Percentiles rank a stretch among this genome's conserved stretches.
These are phyloP conservation scores for Pisolithus albus DNA, from an alignment of 768 basidiomycete genomes.

Conservation along the genomic window DNA sequence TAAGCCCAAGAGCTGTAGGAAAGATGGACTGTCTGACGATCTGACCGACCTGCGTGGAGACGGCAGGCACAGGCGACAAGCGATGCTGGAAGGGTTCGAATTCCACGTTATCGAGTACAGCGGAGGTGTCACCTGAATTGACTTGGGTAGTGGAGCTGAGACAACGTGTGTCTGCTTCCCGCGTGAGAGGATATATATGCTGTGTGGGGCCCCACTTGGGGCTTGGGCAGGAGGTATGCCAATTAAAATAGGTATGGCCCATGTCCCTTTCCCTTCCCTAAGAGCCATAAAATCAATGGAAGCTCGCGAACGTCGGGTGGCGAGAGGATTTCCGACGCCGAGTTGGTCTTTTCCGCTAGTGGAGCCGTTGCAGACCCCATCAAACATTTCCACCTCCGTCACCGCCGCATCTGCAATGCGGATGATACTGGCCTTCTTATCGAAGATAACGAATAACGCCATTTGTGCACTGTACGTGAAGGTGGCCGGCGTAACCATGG, in stretches of 20 bases:
- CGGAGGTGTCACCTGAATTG: constrained; percentile 41
- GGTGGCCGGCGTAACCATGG: constrained; percentile 25
- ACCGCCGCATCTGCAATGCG: constrained; percentile 76
- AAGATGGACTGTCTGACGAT: constrained; percentile 26
- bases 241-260: constrained; percentile 21
- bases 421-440: constrained; percentile 83
- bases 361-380: constrained; percentile 23
- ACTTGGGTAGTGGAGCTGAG: constrained; percentile 58
- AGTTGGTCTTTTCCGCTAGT: constrained; percentile 17
- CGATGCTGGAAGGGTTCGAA: constrained; percentile 47
- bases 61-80: constrained; percentile 42
- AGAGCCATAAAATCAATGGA: constrained; percentile 39
- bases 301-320: constrained; percentile 32
- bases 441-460: constrained; percentile 76
- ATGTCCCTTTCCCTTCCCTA: constrained; percentile 27
- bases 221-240: constrained; percentile 19
- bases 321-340: constrained; percentile 18
- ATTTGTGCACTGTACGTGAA: constrained; percentile 62
- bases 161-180: constrained; percentile 65
- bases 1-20: constrained; percentile 65
- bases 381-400: constrained; percentile 64
- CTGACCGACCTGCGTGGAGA: constrained; percentile 11
- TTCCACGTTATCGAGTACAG: constrained; percentile 54
- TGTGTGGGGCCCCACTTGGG: constrained; percentile 24
- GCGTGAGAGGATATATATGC: constrained; percentile 59